Conservation (phyloP, 495 filamentous ascomycete genomes). For the Xylaria venustula region DNA sequence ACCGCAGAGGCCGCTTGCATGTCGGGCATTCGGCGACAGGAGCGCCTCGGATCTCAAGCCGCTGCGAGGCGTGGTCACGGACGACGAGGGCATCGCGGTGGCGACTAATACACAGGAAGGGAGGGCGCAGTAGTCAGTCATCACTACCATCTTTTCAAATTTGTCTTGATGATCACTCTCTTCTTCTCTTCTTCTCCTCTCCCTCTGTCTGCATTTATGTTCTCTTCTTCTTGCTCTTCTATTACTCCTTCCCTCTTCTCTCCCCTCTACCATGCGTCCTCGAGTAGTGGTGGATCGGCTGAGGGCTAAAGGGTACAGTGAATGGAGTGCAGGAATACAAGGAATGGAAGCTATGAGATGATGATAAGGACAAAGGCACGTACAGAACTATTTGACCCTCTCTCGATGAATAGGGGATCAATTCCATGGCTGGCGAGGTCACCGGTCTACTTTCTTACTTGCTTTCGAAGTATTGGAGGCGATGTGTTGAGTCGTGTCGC, state of each 20-base stretch:
- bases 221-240: background rate
- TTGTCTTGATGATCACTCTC: too few species aligned
- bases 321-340: background rate
- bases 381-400: conserved; percentile 66
- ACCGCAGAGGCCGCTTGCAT: conserved; percentile 77
- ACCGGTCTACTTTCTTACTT: background rate
- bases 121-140: background rate
- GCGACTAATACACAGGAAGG: conserved; percentile 54
- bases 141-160: background rate
- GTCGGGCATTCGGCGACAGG: conserved; percentile 73
- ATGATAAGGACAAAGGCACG: conserved; percentile 29
- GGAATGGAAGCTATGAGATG: background rate
- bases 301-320: too few species aligned
- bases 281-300: too few species aligned
- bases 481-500: conserved; percentile 9
- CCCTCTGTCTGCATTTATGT: background rate
- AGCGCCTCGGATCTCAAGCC: conserved; percentile 74
- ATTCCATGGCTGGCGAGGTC: conserved; percentile 47
- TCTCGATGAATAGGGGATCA: conserved; percentile 61
- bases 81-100: conserved; percentile 91
- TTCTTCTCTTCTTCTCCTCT: background rate
- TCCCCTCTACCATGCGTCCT: too few species aligned
- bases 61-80: conserved; percentile 79
- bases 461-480: too few species aligned
- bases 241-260: background rate